Conservation (phyloP, 331 rosid species). For the Prunus yedoensis region DNA sequence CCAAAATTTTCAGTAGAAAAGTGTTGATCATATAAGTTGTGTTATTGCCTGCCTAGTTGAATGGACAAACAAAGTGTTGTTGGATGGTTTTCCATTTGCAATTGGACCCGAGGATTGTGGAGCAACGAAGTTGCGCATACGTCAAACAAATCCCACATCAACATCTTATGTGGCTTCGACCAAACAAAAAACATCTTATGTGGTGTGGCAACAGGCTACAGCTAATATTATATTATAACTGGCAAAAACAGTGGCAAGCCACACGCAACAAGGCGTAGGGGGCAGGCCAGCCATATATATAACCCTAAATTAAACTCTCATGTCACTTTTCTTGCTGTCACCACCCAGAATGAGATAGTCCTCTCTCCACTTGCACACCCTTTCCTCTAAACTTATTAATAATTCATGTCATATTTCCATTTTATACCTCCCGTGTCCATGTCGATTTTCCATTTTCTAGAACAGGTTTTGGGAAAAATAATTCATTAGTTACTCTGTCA, state of each 20-base stretch:
- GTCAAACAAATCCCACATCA: constrained; percentile 1
- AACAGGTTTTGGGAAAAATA: not conserved
- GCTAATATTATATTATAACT: not conserved
- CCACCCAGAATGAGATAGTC: too few species aligned
- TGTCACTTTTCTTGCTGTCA: not conserved
- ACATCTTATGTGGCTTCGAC: not conserved
- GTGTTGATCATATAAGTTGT: not conserved
- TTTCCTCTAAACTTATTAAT: too few species aligned
- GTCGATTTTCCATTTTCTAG: not conserved
- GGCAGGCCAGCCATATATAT: not conserved
- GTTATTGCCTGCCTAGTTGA: not conserved
- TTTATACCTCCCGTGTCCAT: not conserved
- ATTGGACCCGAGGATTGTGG: constrained; percentile 14
- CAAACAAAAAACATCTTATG: too few species aligned
- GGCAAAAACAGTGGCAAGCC: not conserved
- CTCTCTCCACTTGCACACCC: too few species aligned
- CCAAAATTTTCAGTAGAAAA: not conserved
- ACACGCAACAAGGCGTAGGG: not conserved
- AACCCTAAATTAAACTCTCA: not conserved
- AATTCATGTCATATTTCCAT: not conserved
- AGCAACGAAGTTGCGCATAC: constrained; percentile 17
- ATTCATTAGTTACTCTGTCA: too few species aligned
- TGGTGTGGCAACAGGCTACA: not conserved
- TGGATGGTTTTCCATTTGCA: constrained; percentile 2
- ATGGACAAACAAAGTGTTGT: not conserved